Evolutionary conservation across 2,329 filamentous ascomycete genomes (phyloP).

Genomic region (Cytospora chrysosperma): DNA sequence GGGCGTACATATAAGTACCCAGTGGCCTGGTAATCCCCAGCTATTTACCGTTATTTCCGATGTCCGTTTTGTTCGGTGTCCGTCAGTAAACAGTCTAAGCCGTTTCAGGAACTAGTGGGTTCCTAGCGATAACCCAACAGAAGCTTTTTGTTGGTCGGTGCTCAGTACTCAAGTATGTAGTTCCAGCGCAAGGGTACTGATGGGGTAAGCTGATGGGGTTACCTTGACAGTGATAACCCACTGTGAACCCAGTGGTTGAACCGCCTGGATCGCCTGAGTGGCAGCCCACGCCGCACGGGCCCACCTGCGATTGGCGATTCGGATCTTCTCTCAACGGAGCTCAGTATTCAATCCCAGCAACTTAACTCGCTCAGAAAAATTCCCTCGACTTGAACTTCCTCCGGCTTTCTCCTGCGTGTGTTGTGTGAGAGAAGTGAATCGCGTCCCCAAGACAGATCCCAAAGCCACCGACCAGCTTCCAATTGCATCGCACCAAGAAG

Average conservation of each 20-base stretch:
- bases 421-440: background rate
- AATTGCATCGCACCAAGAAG: background rate
- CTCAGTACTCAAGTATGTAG: conserved; percentile 2
- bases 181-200: conserved; percentile 4
- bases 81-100: conserved; percentile 12
- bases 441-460: background rate
- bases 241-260: too few species aligned
- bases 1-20: too few species aligned
- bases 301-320: conserved; percentile 14
- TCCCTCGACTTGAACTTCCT: conserved; percentile 18
- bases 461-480: background rate
- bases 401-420: conserved; percentile 2
- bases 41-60: background rate
- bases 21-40: background rate
- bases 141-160: conserved; percentile 21
- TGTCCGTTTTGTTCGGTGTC: conserved; percentile 19
- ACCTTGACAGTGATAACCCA: background rate
- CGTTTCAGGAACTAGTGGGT: conserved; percentile 12
- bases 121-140: conserved; percentile 18
- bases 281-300: conserved; percentile 2
- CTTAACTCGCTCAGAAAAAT: conserved; percentile 14
- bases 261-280: background rate
- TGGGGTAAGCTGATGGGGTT: too few species aligned
- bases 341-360: conserved; percentile 6
- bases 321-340: conserved; percentile 16